phyloP scores from a whole-genome alignment of 1,284 basidiomycete species.

The Cutaneotrichosporon arboriforme region DNA sequence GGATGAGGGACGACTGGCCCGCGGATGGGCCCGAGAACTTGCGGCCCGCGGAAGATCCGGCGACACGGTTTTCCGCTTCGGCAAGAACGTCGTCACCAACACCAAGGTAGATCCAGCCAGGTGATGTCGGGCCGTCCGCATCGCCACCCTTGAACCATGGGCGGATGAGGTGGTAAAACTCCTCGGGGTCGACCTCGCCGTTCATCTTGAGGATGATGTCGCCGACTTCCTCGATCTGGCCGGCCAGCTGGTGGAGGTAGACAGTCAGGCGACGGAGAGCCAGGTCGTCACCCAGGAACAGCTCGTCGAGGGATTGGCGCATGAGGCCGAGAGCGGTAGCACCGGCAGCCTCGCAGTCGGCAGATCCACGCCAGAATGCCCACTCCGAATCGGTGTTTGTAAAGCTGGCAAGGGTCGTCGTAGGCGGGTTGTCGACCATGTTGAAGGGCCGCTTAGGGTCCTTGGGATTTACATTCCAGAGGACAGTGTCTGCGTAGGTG shows the following conservation, averaged over 20 bases:
- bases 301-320: slow-evolving; percentile 83
- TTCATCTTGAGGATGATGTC: slow-evolving; percentile 62
- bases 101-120: slow-evolving; percentile 78
- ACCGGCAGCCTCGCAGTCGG: slow-evolving; percentile 86
- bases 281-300: slow-evolving; percentile 77
- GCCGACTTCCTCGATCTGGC: slow-evolving; percentile 62
- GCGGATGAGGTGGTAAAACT: slow-evolving; percentile 78
- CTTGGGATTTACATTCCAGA: slow-evolving; percentile 72
- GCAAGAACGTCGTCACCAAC: slow-evolving; percentile 54
- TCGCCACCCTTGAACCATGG: slow-evolving; percentile 91
- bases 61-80: slow-evolving; percentile 47
- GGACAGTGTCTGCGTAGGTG: slow-evolving; percentile 87
- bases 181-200: slow-evolving; percentile 66
- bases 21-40: slow-evolving; percentile 81
- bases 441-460: slow-evolving; percentile 54
- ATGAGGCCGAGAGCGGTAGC: slow-evolving; percentile 79
- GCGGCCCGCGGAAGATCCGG: slow-evolving; percentile 35
- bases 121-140: slow-evolving; percentile 56
- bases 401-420: slow-evolving; percentile 60
- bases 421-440: slow-evolving; percentile 53
- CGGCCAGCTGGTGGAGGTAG: slow-evolving; percentile 64
- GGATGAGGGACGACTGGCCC: slow-evolving; percentile 82
- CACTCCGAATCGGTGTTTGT: slow-evolving; percentile 77
- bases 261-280: slow-evolving; percentile 66
- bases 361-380: slow-evolving; percentile 82